Evolutionary conservation across 2,329 filamentous ascomycete genomes (phyloP), one percentile per base, ranked within the genome.

Genomic region (Penicillium vulpinum): DNA sequence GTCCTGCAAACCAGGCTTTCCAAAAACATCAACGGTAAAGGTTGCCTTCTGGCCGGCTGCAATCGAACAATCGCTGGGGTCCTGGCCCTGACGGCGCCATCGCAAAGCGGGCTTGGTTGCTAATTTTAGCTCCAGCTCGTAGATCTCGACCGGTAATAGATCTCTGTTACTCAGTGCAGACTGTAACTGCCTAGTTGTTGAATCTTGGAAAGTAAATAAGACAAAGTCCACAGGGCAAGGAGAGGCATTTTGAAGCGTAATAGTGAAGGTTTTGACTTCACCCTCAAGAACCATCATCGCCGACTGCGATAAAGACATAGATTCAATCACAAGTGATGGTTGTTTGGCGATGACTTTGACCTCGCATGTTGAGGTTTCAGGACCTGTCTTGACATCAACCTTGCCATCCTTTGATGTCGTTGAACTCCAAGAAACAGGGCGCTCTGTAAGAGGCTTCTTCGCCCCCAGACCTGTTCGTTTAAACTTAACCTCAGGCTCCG

Each of bases 211-310:
- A 0, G 91, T 92, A 58, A 97, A 91, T 26, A 94, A 81, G 35
- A 97, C 78, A 54, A 97, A 88, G 69, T 96, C 91, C 1, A 91
- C 90, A 1, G 90, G 81, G 2, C 88, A 92, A 0, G 81, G 72
- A 0, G 91, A 94, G 9, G 85, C 79, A 63, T 99, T 99, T 63
- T 89, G 84, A 15, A 97, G 77, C 0, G 89, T 92, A 16, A 97
- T 82, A 0, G 85, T 88, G 69, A 97, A 95, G 0, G 80, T 79
- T 64, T 87, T 88, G 22, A 83, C 84, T 74, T 99, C 93, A 41
- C 94, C 94, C 76, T 97, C 93, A 6, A 99, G 80, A 11, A 99
- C 83, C 92, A 96, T 97, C 35, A 96, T 79, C 10, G 91, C 90
- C 22, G 89, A 90, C 68, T 97, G 92, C 0, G 89, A 85, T 1